phyloP scores from a whole-genome alignment of 768 basidiomycete species.

The Suillus bovinus region DNA sequence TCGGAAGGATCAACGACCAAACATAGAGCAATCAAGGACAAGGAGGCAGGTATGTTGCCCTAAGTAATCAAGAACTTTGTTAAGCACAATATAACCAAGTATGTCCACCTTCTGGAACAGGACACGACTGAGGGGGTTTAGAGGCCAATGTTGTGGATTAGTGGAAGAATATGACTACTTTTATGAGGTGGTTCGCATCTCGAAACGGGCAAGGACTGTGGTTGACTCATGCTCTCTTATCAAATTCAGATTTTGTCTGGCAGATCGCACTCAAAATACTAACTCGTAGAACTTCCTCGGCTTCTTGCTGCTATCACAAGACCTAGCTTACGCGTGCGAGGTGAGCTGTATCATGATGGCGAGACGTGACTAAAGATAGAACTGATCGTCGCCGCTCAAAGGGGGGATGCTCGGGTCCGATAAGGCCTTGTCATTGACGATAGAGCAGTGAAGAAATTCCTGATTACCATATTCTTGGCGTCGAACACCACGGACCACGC shows the following conservation, averaged over 20 bases:
- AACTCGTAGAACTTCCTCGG: constrained; percentile 24
- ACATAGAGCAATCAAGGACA: not conserved
- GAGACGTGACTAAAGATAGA: constrained; percentile 24
- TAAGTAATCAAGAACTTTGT: constrained; percentile 93
- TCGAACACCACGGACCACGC: constrained; percentile 28
- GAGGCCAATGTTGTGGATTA: constrained; percentile 37
- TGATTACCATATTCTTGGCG: constrained; percentile 17
- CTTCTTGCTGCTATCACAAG: constrained; percentile 20
- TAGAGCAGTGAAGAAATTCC: constrained; percentile 18
- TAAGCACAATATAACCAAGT: constrained; percentile 85
- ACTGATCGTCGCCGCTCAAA: constrained; percentile 26
- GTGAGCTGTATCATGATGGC: constrained; percentile 37
- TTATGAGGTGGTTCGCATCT: constrained; percentile 92
- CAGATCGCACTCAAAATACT: constrained; percentile 54
- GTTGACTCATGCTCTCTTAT: not conserved
- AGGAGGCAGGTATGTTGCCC: constrained; percentile 55
- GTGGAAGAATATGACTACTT: constrained; percentile 67
- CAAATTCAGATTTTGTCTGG: constrained; percentile 4
- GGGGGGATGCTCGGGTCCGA: constrained; percentile 20
- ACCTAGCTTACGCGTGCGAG: constrained; percentile 34
- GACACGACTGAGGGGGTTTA: constrained; percentile 64
- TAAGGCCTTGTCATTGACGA: constrained; percentile 25
- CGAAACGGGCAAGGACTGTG: constrained; percentile 64
- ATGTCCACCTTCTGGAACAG: constrained; percentile 93
- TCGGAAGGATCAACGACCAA: not conserved